phyloP scores from a whole-genome alignment of 495 filamentous ascomycete species.

The Trichoderma orchidacearum region DNA sequence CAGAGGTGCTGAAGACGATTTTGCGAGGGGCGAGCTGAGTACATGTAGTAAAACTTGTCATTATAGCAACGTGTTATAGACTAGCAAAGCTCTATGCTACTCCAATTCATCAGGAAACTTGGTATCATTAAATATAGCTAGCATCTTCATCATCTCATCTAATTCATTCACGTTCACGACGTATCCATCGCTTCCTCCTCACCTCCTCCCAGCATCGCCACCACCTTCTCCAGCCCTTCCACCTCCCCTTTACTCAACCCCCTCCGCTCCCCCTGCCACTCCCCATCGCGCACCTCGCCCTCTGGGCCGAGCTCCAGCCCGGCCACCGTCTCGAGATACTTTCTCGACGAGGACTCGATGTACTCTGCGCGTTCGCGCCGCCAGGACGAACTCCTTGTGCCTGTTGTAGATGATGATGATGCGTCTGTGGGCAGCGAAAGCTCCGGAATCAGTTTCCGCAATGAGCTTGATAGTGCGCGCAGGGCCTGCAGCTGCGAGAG shows the following conservation, averaged over 20 bases:
- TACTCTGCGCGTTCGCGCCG: conserved; percentile 54
- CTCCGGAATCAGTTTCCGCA: conserved; percentile 46
- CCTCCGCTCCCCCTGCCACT: conserved; percentile 34
- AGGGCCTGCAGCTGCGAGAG: conserved; percentile 71
- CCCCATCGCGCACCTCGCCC: conserved; percentile 45
- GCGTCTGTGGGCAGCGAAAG: conserved; percentile 20
- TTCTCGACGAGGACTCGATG: conserved; percentile 53
- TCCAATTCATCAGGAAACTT: no score
- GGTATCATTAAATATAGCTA: no score
- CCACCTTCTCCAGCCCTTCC: conserved; percentile 35
- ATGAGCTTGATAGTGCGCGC: conserved; percentile 44
- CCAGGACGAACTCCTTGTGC: conserved; percentile 21
- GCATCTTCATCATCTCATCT: no score
- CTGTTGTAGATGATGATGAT: not conserved
- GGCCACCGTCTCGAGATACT: conserved; percentile 38
- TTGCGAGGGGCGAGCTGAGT: not conserved
- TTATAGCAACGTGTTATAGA: not conserved
- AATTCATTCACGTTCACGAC: no score
- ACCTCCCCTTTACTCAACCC: conserved; percentile 31
- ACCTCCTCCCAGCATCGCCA: conserved; percentile 26
- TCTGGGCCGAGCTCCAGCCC: conserved; percentile 40
- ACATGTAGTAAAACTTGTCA: not conserved
- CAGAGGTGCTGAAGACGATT: not conserved
- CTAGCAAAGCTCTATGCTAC: no score
- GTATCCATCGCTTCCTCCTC: not conserved